Conservation (phyloP, 306 rosid species). For the Malus fusca region DNA sequence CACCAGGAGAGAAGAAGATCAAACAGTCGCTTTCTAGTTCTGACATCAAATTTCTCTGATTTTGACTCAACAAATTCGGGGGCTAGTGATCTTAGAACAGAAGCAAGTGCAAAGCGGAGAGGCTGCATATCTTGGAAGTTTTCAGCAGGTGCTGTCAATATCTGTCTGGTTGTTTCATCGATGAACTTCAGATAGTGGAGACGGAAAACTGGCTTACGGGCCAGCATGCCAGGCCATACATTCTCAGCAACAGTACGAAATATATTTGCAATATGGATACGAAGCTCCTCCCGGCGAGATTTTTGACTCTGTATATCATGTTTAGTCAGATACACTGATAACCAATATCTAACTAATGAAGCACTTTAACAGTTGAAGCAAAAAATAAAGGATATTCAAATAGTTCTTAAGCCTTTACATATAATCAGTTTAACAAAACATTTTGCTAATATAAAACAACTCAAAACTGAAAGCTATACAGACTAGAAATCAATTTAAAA, state of each 20-base stretch:
- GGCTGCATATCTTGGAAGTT: constrained; percentile 95
- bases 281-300: constrained; percentile 94
- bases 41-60: constrained; percentile 85
- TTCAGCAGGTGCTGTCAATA: constrained; percentile 59
- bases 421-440: not conserved
- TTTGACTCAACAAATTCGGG: constrained; percentile 96
- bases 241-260: constrained; percentile 90
- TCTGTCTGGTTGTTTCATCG: constrained; percentile 69
- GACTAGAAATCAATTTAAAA: constrained; percentile 1
- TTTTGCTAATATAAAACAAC: not conserved
- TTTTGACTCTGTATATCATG: constrained; percentile 66
- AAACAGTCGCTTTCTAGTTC: constrained; percentile 88
- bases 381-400: not conserved
- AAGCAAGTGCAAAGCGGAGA: constrained; percentile 91
- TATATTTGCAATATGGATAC: constrained; percentile 84
- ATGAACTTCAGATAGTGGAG: constrained; percentile 86
- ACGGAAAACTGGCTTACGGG: constrained; percentile 75
- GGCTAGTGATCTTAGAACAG: constrained; percentile 90
- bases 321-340: constrained; percentile 14
- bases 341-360: constrained; percentile 15
- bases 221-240: constrained; percentile 95
- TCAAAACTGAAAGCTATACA: not conserved
- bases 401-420: not conserved
- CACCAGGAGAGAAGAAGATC: constrained; percentile 95
- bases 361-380: constrained; percentile 6